Evolutionary conservation across 2,329 filamentous ascomycete genomes (phyloP).

Genomic region (Pseudopyricularia cyperi): DNA sequence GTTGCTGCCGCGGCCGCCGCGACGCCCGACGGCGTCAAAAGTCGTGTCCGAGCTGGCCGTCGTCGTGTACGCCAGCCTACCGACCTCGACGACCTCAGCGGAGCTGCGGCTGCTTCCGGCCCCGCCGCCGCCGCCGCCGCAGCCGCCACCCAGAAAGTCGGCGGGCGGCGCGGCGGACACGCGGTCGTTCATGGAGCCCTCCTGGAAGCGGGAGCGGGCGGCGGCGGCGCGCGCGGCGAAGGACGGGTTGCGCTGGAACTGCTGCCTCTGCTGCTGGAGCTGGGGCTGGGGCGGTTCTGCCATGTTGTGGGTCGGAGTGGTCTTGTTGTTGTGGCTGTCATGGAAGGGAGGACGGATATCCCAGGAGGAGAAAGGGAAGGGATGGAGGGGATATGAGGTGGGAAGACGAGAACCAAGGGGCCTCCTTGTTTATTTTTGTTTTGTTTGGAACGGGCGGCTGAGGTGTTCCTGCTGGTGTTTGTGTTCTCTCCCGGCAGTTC

Average conservation of each 20-base stretch:
- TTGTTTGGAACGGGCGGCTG: neutral
- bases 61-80: neutral
- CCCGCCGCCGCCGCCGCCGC: constrained; percentile 12
- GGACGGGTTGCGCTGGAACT: neutral
- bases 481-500: neutral
- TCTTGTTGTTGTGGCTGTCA: neutral
- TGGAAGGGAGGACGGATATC: neutral
- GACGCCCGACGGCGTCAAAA: neutral
- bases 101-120: neutral
- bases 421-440: neutral
- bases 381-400: neutral
- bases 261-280: constrained; percentile 13
- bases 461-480: neutral
- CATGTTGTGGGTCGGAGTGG: neutral
- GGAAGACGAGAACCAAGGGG: neutral
- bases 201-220: constrained; percentile 45
- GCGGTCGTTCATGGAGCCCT: constrained; percentile 81
- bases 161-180: constrained; percentile 57
- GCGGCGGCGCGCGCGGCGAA: neutral
- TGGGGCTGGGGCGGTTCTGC: constrained; percentile 10
- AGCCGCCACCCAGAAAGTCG: constrained; percentile 42
- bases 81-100: neutral
- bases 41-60: neutral
- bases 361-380: neutral
- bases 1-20: constrained; percentile 1